Evolutionary conservation across 1,284 basidiomycete genomes (phyloP), one percentile per base, ranked within the genome.

Genomic region (Ustilago hordei): DNA sequence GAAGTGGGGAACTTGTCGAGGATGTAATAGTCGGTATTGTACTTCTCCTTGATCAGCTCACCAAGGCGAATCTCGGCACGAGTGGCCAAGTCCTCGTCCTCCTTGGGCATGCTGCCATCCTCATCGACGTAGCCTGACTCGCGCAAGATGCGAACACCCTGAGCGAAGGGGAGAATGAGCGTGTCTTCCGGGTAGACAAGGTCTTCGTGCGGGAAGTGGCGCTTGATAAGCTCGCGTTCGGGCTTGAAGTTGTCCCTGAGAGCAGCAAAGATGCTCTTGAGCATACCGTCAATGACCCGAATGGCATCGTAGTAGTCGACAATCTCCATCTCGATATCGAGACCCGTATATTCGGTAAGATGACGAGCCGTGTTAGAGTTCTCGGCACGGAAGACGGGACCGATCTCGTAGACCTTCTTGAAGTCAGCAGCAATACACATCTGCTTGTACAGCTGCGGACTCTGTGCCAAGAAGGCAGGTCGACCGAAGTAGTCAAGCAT

Each of bases 51-150:
- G 82, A 98, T 91, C 60, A 98, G 89, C 60, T 91, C 89, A 35
- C 96, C 96, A 31, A 98, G 91, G 62, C 93, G 90, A 88, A 93
- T 95, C 88, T 99, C 96, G 84, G 95, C 94, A 80, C 92, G 91
- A 7, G 95, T 97, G 93, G 96, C 41, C 8, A 84, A 65, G 58
- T 84, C 83, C 52, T 84, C 82, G 55, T 81, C 78, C 66, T 75
- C 74, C 58, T 68, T 78, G 45, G 82, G 82, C 48, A 71, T n/a
- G 53, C 58, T 74, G 38, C 81, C 81, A 56, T 81, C 80, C 39
- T 83, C 82, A 15, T 82, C 79, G 31, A 74, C 67, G 66, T 75
- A 84, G 50, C 83, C 87, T 6, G 86, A 81, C 15, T 87, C 86
- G 43, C 80, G 76, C 9, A 88, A 75, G 71, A 98, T 88, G 78